Base-by-base conservation (phyloP, 2,329 filamentous ascomycete genomes). In the Ambrosiella cleistominuta region DNA sequence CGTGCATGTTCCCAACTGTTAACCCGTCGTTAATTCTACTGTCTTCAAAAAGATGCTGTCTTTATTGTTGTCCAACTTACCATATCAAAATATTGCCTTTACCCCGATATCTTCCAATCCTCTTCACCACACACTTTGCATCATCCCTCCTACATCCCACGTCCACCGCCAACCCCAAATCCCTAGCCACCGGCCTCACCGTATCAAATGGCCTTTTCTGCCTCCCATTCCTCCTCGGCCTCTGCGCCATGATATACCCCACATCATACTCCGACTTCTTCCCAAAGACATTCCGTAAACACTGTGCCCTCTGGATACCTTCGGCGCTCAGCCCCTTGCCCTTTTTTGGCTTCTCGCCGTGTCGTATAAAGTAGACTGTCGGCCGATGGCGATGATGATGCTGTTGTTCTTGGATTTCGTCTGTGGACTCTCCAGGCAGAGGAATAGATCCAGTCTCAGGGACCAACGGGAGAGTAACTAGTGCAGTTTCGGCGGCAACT, bases 341-440 rank as follows among this genome's bases (percentile, higher is more conserved):
- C 13, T 72, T 71, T 42, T 71, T 66, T 1, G 80, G 79, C 66
- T 83, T 83, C 66, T 83, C 80, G 60, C 80, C 80, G 62, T 83
- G 80, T 15, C 80, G 76, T 65, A 83, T 83, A 7, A 83, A 68
- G 64, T 81, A 83, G 38, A 83, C 75, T 0, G 74, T 81, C 1
- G 78, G 73, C 8, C 64, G 62, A 37, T 45, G 36, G n/a, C 47
- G 27, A 27, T 27, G 27, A 3, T 5, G 27, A 27, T 27, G 27
- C 27, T 5, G 27, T 27, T 27, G 27, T 27, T 27, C 27, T 27
- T 27, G 27, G 27, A 5, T 27, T 27, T 27, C 3, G 27, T 27
- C 27, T 5, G 27, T 27, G 27, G 27, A 27, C 27, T 27, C 27
- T 27, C 27, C 3, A 27, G 27, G 27, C 2, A 27, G 27, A 27